phyloP scores from a whole-genome alignment of 2,329 filamentous ascomycete genomes.

The Xylaria sp. region DNA sequence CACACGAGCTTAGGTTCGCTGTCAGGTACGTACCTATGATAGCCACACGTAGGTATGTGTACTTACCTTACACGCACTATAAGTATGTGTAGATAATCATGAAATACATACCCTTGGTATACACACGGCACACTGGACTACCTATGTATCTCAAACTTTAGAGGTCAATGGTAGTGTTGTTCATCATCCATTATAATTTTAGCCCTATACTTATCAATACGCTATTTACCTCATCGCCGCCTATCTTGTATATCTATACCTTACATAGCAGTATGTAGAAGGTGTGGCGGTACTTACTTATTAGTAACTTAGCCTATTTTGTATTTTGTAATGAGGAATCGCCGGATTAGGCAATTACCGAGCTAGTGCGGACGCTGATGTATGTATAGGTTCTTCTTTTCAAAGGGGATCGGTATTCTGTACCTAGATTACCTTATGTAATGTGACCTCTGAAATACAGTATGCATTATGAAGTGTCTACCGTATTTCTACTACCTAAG shows the following conservation, averaged over 20 bases:
- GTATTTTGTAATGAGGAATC: slow-evolving; percentile 14
- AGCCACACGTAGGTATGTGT: background rate
- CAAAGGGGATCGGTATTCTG: background rate
- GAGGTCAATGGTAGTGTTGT: background rate
- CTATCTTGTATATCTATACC: background rate
- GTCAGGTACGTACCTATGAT: no score
- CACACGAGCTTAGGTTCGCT: no score
- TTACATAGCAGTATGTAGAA: background rate
- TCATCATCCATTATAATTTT: background rate
- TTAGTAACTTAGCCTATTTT: slow-evolving; percentile 20
- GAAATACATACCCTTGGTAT: no score
- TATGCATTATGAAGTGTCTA: background rate
- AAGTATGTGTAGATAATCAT: background rate
- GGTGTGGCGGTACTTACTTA: background rate
- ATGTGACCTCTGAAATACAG: no score
- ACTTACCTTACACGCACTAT: background rate
- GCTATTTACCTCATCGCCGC: slow-evolving; percentile 17
- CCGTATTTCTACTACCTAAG: no score
- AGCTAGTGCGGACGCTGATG: slow-evolving; percentile 6
- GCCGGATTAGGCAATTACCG: slow-evolving; percentile 30
- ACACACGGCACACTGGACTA: no score
- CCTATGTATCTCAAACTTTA: no score
- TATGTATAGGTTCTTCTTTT: background rate
- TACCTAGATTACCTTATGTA: background rate
- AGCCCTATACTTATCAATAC: background rate